These are phyloP conservation scores for Phytophthora sp. DNA, from an alignment of 352 stramenopile genomes.

Conservation along the genomic window DNA sequence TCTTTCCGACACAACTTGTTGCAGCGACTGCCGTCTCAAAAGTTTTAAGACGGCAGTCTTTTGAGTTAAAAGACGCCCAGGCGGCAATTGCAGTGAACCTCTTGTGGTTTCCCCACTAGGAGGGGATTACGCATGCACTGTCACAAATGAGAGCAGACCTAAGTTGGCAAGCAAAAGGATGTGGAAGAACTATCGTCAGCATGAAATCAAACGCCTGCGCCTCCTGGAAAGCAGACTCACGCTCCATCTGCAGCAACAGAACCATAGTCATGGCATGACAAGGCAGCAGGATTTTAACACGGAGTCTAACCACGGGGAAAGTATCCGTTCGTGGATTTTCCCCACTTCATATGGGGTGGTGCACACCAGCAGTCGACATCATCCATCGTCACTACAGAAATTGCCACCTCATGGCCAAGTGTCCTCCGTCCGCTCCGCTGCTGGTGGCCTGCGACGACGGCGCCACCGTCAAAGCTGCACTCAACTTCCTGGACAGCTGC, in stretches of 20 bases:
- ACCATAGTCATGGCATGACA: background rate
- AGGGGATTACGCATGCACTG: too few relatives aligned
- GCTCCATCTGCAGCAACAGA: background rate
- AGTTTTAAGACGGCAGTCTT: too few relatives aligned
- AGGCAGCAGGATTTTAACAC: background rate
- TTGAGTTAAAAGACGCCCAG: background rate
- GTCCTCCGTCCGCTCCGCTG: background rate
- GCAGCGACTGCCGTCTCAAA: background rate
- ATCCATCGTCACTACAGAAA: background rate
- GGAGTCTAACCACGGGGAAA: background rate
- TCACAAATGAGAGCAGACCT: too few relatives aligned
- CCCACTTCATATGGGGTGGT: background rate
- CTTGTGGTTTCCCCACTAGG: too few relatives aligned
- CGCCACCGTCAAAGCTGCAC: slow-evolving; percentile 19
- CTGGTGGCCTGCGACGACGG: slow-evolving; percentile 21
- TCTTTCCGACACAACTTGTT: background rate
- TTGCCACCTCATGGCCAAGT: slow-evolving; percentile 1
- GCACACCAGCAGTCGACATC: background rate
- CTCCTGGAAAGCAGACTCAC: too few relatives aligned
- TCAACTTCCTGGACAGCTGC: slow-evolving; percentile 22
- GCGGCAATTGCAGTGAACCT: too few relatives aligned
- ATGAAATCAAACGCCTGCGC: too few relatives aligned
- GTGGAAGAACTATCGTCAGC: too few relatives aligned
- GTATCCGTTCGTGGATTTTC: slow-evolving; percentile 2
- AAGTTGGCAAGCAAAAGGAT: too few relatives aligned